Evolutionary conservation across 2,329 filamentous ascomycete genomes (phyloP), one percentile per base, ranked within the genome.

Genomic region (Cladosporium cucumerinum): DNA sequence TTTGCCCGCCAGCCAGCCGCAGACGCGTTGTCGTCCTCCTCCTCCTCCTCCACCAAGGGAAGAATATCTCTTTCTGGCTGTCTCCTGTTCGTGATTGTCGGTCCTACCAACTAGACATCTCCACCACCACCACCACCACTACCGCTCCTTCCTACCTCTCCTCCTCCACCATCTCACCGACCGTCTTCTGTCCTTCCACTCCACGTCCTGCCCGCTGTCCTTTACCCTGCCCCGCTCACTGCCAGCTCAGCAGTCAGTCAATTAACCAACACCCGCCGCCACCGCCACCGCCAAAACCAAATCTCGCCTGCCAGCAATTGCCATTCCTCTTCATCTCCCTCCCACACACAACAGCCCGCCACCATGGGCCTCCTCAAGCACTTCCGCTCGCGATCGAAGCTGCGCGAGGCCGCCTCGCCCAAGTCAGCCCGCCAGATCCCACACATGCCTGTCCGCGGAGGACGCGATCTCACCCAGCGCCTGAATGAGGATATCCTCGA

Each of bases 401-500:
- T 79, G 62, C 59, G 59, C 59, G 59, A 52, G 7, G 43, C 25
- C 21, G 59, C 66, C 49, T 65, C 61, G 23, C 54, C 61, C 21
- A 36, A 66, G 46, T 63, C 61, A 52, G 57, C 61, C 25, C 65
- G 57, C 58, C 64, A 65, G 30, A 51, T 61, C 58, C 63, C 57
- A 51, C 34, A 64, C 58, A 61, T 59, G 58, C 32, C 61, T 25
- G 54, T 61, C 26, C 58, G 58, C 30, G 32, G 52, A 21, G 51
- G 66, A 21, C 64, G 73, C 55, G 78, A 64, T 30, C 58, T 58
- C 43, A 80, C 78, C 30, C 70, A 71, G 58, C 76, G 77, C 60
- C 84, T 97, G 12, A 89, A 92, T 11, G 79, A 84, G 28, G 79
- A 84, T n/a, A 82, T 96, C 32, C 83, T 97, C 65, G 83, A 87